Evolutionary conservation across 345 rosid species (phyloP).

Genomic region (Populus alba): DNA sequence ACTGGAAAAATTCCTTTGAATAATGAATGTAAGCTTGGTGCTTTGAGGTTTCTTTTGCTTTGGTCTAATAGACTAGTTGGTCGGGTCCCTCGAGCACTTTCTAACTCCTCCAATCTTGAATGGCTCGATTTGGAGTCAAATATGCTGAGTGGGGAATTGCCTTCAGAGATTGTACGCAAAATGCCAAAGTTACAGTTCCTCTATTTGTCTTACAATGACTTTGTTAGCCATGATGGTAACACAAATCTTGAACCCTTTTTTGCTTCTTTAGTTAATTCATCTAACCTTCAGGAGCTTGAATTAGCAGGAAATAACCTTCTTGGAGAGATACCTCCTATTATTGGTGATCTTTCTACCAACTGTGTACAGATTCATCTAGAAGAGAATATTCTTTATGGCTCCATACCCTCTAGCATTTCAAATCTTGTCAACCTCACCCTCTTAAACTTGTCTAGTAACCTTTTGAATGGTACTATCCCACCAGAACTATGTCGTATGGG

Average conservation of each 20-base stretch:
- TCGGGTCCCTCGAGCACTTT: conserved; percentile 50
- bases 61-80: conserved; percentile 79
- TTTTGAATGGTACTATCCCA: conserved; percentile 70
- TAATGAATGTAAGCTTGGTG: conserved; percentile 45
- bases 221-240: conserved; percentile 64
- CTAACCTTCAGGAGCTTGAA: conserved; percentile 68
- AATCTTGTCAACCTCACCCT: conserved; percentile 70
- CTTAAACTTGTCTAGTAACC: conserved; percentile 76
- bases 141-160: conserved; percentile 65
- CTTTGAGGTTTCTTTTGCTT: conserved; percentile 63
- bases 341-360: conserved; percentile 63
- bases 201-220: conserved; percentile 73
- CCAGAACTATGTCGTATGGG: conserved; percentile 52
- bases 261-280: conserved; percentile 52
- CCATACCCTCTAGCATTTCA: conserved; percentile 74
- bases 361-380: conserved; percentile 74
- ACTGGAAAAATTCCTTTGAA: conserved; percentile 55
- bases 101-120: conserved; percentile 61
- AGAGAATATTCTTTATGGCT: conserved; percentile 63
- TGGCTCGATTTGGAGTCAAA: conserved; percentile 90
- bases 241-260: conserved; percentile 79
- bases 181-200: conserved; percentile 70
- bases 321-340: conserved; percentile 59
- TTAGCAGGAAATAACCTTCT: conserved; percentile 71
- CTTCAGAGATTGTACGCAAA: conserved; percentile 49